phyloP scores from a whole-genome alignment of 352 stramenopile species.

The Pythium pyrilobum region DNA sequence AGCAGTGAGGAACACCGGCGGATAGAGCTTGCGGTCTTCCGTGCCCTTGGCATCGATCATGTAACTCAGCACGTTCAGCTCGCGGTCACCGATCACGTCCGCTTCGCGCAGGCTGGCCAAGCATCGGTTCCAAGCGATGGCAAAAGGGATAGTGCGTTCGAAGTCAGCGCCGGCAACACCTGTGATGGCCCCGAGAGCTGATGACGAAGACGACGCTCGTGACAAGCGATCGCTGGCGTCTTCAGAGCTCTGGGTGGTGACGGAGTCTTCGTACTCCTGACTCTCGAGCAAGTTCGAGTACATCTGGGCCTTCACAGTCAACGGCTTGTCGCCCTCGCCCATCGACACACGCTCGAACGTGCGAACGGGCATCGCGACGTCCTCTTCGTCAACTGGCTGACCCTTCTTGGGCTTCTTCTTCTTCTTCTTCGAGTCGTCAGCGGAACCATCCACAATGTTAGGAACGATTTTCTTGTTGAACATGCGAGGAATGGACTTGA shows the following conservation, averaged over 20 bases:
- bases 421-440: conserved; percentile 68
- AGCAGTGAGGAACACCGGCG: conserved; percentile 73
- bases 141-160: conserved; percentile 77
- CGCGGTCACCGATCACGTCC: conserved; percentile 77
- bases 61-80: conserved; percentile 80
- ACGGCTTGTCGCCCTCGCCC: conserved; percentile 62
- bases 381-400: conserved; percentile 37
- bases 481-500: conserved; percentile 81
- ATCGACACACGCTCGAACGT: conserved; percentile 77
- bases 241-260: conserved; percentile 50
- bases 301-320: conserved; percentile 75
- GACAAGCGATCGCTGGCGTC: conserved; percentile 52
- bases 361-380: conserved; percentile 51
- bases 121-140: conserved; percentile 82
- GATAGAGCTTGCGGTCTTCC: conserved; percentile 69
- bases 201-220: conserved; percentile 27
- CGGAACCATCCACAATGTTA: conserved; percentile 65
- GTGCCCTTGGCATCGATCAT: conserved; percentile 75
- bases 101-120: conserved; percentile 64
- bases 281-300: conserved; percentile 71
- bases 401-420: conserved; percentile 47
- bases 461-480: conserved; percentile 86
- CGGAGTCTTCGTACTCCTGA: conserved; percentile 43
- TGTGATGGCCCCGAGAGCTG: conserved; percentile 57
- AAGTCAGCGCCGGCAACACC: conserved; percentile 73